Evolutionary conservation across 176 grass and related monocot genomes (phyloP).

Genomic region (Oryza brachyantha): DNA sequence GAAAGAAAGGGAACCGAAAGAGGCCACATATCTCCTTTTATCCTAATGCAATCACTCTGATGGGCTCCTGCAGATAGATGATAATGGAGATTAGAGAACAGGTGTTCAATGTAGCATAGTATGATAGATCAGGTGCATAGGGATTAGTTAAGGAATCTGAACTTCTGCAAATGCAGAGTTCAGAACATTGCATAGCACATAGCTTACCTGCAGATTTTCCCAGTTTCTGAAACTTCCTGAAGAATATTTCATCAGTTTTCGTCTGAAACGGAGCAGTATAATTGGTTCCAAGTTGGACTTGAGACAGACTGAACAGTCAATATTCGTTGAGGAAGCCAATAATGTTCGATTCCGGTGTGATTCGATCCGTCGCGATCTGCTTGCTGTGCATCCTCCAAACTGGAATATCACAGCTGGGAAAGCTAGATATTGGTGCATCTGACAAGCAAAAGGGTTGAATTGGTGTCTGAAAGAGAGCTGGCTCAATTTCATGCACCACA

Average conservation of each 20-base stretch:
- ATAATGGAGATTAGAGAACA: not conserved
- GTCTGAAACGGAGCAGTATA: not conserved
- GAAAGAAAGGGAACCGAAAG: not conserved
- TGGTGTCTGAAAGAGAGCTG: constrained; percentile 33
- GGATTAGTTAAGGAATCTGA: not conserved
- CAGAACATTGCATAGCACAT: not conserved
- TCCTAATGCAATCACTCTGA: constrained; percentile 14
- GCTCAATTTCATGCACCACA: constrained; percentile 20
- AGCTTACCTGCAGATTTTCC: not conserved
- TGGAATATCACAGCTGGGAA: not conserved
- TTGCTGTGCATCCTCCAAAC: not conserved
- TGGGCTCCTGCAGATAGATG: not conserved
- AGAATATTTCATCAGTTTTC: not conserved
- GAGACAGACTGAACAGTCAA: not conserved
- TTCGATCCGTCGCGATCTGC: not conserved
- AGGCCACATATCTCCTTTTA: not conserved
- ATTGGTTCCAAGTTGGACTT: not conserved
- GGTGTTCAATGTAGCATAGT: not conserved
- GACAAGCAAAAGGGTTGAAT: constrained; percentile 34
- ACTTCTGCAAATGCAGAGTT: not conserved
- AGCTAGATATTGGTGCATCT: constrained; percentile 15
- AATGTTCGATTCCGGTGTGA: not conserved
- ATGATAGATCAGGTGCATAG: not conserved
- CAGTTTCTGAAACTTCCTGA: not conserved
- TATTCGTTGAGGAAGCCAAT: not conserved